Percentiles rank a stretch among this genome's conserved stretches.
Evolutionary conservation across 169 alveolate species (phyloP).

Genomic region (Perkinsus olseni): DNA sequence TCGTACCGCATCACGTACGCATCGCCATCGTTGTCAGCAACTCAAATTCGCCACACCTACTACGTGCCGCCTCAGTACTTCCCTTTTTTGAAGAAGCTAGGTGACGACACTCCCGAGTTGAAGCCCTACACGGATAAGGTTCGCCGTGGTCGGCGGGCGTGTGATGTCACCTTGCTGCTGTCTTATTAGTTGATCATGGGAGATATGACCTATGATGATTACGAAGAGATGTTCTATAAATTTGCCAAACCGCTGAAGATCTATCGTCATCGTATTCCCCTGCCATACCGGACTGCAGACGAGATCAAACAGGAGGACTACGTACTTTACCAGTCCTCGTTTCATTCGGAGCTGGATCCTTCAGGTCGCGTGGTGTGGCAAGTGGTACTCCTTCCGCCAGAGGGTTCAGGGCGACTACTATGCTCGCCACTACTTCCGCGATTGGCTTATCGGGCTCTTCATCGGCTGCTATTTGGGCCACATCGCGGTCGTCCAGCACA

Average conservation of each 20-base stretch:
- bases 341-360: background rate
- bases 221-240: slow-evolving; percentile 77
- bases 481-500: slow-evolving; percentile 20
- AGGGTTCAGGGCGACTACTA: slow-evolving; percentile 62
- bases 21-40: background rate
- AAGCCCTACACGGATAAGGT: slow-evolving; percentile 73
- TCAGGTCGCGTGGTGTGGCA: slow-evolving; percentile 61
- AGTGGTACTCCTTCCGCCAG: slow-evolving; percentile 74
- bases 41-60: slow-evolving; percentile 47
- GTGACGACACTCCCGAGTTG: slow-evolving; percentile 73
- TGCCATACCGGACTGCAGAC: slow-evolving; percentile 67
- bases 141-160: slow-evolving; percentile 2
- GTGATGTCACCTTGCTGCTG: background rate
- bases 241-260: slow-evolving; percentile 75
- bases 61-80: slow-evolving; percentile 77
- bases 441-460: slow-evolving; percentile 55
- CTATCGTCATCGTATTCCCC: slow-evolving; percentile 66
- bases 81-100: slow-evolving; percentile 72
- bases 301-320: slow-evolving; percentile 53
- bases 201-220: slow-evolving; percentile 69
- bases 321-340: background rate
- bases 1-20: slow-evolving; percentile 7
- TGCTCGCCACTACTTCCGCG: slow-evolving; percentile 52
- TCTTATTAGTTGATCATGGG: slow-evolving; percentile 23
- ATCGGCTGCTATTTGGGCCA: slow-evolving; percentile 48